phyloP scores from a whole-genome alignment of 2,329 filamentous ascomycete genomes.

The Pseudophaeomoniella oleicola region DNA sequence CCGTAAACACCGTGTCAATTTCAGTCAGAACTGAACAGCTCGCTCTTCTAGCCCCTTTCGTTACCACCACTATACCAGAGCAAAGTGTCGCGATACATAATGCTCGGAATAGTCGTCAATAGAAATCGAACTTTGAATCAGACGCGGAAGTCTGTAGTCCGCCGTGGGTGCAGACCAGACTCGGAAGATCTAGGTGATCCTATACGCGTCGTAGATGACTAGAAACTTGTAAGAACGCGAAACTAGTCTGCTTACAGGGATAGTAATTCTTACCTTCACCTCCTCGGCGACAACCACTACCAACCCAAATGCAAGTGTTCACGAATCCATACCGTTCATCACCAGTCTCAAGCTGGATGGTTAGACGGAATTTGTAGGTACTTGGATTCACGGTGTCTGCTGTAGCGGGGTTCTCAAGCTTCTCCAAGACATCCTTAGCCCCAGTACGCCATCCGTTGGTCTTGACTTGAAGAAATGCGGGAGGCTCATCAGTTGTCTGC shows the following conservation, averaged over 20 bases:
- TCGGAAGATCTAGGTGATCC: constrained; percentile 5
- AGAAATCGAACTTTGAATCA: too few species aligned
- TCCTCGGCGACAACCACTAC: constrained; percentile 30
- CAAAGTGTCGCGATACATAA: too few species aligned
- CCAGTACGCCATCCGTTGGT: constrained; percentile 34
- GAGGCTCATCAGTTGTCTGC: constrained; percentile 35
- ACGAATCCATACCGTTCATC: constrained; percentile 34
- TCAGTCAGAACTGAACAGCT: too few species aligned
- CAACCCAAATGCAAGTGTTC: constrained; percentile 36
- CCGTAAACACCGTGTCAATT: too few species aligned
- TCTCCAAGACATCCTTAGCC: constrained; percentile 32
- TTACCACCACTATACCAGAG: too few species aligned
- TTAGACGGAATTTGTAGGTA: constrained; percentile 34
- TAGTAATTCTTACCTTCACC: constrained; percentile 23
- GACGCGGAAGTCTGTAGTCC: too few species aligned
- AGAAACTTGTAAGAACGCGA: constrained; percentile 1
- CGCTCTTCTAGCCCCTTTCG: too few species aligned
- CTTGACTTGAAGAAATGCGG: constrained; percentile 32
- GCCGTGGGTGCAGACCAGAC: too few species aligned
- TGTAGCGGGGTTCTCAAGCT: constrained; percentile 25
- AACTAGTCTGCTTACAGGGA: neutral
- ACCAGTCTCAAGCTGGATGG: constrained; percentile 33
- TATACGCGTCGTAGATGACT: constrained; percentile 14
- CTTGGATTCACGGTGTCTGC: constrained; percentile 32
- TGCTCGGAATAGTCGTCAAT: too few species aligned